Evolutionary conservation across 805 yeast genomes (phyloP).

Genomic region (Wickerhamiella occidentalis): DNA sequence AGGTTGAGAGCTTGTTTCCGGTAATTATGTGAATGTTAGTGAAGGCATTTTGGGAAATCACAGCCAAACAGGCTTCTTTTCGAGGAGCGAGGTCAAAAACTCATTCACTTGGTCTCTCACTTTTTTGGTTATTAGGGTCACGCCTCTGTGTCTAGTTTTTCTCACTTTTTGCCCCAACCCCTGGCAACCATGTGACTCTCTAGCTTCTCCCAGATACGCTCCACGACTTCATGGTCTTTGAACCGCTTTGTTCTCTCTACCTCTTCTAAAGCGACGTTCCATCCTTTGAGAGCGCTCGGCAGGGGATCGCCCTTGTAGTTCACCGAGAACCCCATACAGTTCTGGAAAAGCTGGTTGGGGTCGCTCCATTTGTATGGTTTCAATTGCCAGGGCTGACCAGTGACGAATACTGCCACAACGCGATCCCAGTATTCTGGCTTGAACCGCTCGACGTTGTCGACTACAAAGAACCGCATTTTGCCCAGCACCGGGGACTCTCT

Average conservation of each 20-base stretch:
- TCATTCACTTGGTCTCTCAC: too few relatives aligned
- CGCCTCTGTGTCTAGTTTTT: not conserved
- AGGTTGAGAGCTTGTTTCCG: too few relatives aligned
- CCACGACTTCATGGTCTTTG: conserved; percentile 77
- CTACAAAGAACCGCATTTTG: conserved; percentile 59
- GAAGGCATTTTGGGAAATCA: too few relatives aligned
- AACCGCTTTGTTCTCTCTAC: conserved; percentile 76
- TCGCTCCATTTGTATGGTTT: conserved; percentile 70
- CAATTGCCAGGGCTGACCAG: conserved; percentile 97
- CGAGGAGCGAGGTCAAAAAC: too few relatives aligned
- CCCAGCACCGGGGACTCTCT: conserved; percentile 49
- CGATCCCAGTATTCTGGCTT: conserved; percentile 98
- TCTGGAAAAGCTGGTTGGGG: conserved; percentile 71
- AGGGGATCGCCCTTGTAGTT: conserved; percentile 66
- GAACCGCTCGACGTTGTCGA: conserved; percentile 75
- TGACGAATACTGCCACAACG: conserved; percentile 87
- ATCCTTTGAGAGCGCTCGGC: conserved; percentile 62
- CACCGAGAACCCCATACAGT: conserved; percentile 70
- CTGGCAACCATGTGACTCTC: conserved; percentile 59
- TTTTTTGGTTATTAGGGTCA: too few relatives aligned
- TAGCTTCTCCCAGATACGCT: conserved; percentile 70
- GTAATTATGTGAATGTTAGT: too few relatives aligned
- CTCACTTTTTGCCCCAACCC: conserved; percentile 37
- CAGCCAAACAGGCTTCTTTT: too few relatives aligned
- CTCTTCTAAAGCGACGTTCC: conserved; percentile 76